A percentile compares a stretch with the other conserved stretches of the same genome.
phyloP scores from a whole-genome alignment of 352 stramenopile species.

The Phytophthora macrochlamydospora region DNA sequence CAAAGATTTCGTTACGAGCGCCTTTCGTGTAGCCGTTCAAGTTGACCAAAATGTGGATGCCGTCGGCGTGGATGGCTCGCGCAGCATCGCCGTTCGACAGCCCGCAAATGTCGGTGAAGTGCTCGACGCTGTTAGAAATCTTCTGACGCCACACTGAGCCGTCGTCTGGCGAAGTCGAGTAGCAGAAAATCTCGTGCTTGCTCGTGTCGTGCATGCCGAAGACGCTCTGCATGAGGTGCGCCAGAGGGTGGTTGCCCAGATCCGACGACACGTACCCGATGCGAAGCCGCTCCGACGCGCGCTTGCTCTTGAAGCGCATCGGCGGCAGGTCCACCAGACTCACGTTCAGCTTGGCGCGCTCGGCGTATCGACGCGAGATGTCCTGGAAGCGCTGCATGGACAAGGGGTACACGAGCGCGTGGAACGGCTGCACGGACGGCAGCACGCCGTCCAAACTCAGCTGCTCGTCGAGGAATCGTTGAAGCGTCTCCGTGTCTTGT shows the following conservation, averaged over 20 bases:
- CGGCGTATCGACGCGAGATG: conserved; percentile 77
- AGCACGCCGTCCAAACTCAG: conserved; percentile 61
- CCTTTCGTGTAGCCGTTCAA: conserved; percentile 95
- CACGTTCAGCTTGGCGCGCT: conserved; percentile 88
- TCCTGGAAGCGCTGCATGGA: conserved; percentile 78
- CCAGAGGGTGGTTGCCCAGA: conserved; percentile 91
- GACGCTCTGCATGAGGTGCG: conserved; percentile 91
- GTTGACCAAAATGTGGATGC: conserved; percentile 92
- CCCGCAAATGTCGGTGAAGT: conserved; percentile 86
- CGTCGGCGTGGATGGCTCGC: conserved; percentile 81
- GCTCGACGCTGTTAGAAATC: conserved; percentile 86
- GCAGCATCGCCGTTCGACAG: conserved; percentile 73
- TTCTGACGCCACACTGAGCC: conserved; percentile 82
- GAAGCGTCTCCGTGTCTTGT: conserved; percentile 77
- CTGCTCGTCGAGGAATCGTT: conserved; percentile 69
- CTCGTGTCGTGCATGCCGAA: conserved; percentile 90
- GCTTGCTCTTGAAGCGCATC: conserved; percentile 75
- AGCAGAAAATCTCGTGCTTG: conserved; percentile 93
- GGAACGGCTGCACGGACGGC: conserved; percentile 93
- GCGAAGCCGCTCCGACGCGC: conserved; percentile 67
- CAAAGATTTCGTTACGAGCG: conserved; percentile 93
- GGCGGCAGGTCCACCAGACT: conserved; percentile 81
- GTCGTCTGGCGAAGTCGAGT: conserved; percentile 81
- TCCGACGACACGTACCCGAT: conserved; percentile 92
- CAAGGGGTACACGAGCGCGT: conserved; percentile 92